Base-by-base conservation (phyloP, 2,329 filamentous ascomycete genomes). In the Zymoseptoria pseudotritici region DNA sequence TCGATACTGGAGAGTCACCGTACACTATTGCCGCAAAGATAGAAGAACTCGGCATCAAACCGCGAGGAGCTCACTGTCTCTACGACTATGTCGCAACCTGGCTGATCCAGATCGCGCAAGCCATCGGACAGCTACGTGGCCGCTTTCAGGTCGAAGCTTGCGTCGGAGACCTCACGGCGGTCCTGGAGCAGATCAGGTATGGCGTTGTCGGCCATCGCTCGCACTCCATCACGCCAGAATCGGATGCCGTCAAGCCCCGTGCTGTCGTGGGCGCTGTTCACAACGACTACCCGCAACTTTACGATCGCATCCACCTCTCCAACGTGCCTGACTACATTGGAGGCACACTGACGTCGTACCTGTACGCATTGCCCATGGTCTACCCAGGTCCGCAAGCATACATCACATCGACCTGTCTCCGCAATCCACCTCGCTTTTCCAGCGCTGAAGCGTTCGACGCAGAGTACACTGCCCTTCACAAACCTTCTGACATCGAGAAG, bases 241-340 rank as follows among this genome's bases (percentile, higher is more conserved):
- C 19, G 20, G 20, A 11, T 21, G 50, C 50, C 19, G 50, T 21
- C n/a, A 52, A 21, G 3, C n/a, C 19, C 19, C 17, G 10, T 10
- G 50, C 46, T 20, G 17, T 13, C 3, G 19, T 20, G 20, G 13
- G 4, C 36, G 3, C 11, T 6, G 36, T 46, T 17, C 50, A 52
- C 1, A n/a, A 57, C 7, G 54, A 58, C 2, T 58, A 54, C 10
- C 55, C 58, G 13, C 50, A 50, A n/a, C 29, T 36, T 2, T 63
- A 63, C 53, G 56, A 63, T 29, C 54, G 61, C 36, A 59, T 63
- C 8, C 56, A 63, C 36, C 31, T 63, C 17, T 63, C 61, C 2
- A 61, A 63, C 21, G 55, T 63, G 17, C 61, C 59, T 19, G 61
- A 63, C 26, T 61, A 61, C 19, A 56, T 61, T 31, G 54, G 57